These are phyloP conservation scores for Candida caryicola DNA, from an alignment of 805 yeast genomes.

Conservation along the genomic window DNA sequence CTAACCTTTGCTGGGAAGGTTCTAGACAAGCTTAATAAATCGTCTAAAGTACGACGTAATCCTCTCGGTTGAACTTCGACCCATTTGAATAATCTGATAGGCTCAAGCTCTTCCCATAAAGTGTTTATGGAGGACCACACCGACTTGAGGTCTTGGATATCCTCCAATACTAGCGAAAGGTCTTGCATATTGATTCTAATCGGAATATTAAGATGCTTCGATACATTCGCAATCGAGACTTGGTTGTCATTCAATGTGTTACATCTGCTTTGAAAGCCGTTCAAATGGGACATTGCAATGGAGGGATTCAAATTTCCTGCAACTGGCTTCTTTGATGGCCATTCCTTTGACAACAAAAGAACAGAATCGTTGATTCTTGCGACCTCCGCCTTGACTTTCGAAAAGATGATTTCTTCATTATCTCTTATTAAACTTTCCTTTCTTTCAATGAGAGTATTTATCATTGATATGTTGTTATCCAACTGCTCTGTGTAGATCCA, in stretches of 20 bases:
- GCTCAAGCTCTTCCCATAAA: constrained; percentile 46
- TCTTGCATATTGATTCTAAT: constrained; percentile 20
- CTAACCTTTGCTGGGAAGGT: constrained; percentile 56
- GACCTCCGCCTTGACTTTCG: constrained; percentile 42
- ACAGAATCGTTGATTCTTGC: constrained; percentile 32
- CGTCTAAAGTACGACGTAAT: constrained; percentile 50
- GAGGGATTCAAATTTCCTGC: constrained; percentile 41
- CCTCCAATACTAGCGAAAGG: constrained; percentile 38
- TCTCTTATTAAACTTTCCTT: constrained; percentile 38
- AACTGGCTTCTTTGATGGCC: constrained; percentile 51
- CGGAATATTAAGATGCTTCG: constrained; percentile 32
- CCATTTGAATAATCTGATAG: constrained; percentile 50
- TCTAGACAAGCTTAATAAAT: constrained; percentile 43
- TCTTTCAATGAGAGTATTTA: constrained; percentile 35
- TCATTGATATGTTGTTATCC: constrained; percentile 44
- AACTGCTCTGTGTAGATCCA: constrained; percentile 68
- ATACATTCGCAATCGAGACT: constrained; percentile 19
- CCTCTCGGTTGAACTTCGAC: constrained; percentile 39
- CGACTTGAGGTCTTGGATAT: constrained; percentile 51
- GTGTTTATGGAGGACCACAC: constrained; percentile 65
- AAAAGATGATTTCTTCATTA: constrained; percentile 40
- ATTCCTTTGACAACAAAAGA: constrained; percentile 31
- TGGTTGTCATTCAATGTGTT: constrained; percentile 5
- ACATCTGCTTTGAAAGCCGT: constrained; percentile 20
- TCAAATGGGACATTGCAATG: constrained; percentile 41